These are phyloP conservation scores for Alternaria triticimaculans DNA, from an alignment of 2,329 filamentous ascomycete genomes.

Conservation along the genomic window DNA sequence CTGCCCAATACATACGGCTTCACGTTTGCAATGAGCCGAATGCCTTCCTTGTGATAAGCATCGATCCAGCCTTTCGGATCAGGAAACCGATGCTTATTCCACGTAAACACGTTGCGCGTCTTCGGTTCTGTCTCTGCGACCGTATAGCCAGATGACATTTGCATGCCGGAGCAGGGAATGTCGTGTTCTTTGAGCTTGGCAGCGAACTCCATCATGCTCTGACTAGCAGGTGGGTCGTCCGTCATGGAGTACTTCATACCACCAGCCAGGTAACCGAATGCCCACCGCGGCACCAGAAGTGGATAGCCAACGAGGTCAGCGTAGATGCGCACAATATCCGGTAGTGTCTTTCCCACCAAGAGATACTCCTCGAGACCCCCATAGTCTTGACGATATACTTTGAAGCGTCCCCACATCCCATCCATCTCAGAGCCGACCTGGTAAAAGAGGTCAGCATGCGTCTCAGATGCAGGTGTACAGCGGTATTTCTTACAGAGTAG, in stretches of 20 bases:
- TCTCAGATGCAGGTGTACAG: background rate
- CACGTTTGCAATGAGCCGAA: slow-evolving; percentile 73
- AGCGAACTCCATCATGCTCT: slow-evolving; percentile 67
- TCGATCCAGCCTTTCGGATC: slow-evolving; percentile 69
- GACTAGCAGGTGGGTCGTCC: slow-evolving; percentile 61
- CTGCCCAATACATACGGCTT: slow-evolving; percentile 74
- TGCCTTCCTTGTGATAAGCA: slow-evolving; percentile 68
- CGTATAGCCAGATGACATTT: slow-evolving; percentile 76
- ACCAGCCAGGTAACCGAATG: slow-evolving; percentile 75
- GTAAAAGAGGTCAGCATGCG: background rate
- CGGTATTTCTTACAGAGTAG: slow-evolving; percentile 59
- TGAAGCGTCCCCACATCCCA: slow-evolving; percentile 76
- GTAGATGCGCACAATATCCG: slow-evolving; percentile 70
- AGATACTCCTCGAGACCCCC: slow-evolving; percentile 76
- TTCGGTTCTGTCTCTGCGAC: slow-evolving; percentile 71
- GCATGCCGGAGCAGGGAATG: slow-evolving; percentile 74
- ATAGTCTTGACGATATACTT: slow-evolving; percentile 74
- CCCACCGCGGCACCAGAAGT: slow-evolving; percentile 72
- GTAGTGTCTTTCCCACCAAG: slow-evolving; percentile 69
- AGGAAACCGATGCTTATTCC: slow-evolving; percentile 74
- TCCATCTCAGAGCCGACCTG: slow-evolving; percentile 70
- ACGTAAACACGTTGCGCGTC: slow-evolving; percentile 73
- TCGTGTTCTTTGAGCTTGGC: slow-evolving; percentile 67
- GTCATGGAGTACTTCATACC: slow-evolving; percentile 68
- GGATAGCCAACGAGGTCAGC: slow-evolving; percentile 73